Evolutionary conservation across 192 early-diverging fungal species (phyloP).

Genomic region (Coemansia sp.): DNA sequence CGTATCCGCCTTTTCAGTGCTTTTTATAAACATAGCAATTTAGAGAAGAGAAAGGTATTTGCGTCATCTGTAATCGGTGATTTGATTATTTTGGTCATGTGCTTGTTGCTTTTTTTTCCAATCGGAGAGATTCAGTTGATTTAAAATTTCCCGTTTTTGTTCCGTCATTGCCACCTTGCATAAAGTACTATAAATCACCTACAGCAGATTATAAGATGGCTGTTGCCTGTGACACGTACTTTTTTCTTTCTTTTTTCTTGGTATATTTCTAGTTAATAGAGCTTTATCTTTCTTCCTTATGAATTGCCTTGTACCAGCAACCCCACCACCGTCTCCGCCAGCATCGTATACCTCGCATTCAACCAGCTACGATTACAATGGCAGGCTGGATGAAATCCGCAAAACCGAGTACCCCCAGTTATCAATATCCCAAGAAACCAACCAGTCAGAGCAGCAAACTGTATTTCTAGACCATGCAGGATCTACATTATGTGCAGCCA

Average conservation of each 20-base stretch:
- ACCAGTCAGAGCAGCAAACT: constrained; percentile 33
- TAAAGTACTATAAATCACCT: too few species aligned
- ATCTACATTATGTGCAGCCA: constrained; percentile 56
- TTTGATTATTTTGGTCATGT: too few species aligned
- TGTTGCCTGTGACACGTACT: too few species aligned
- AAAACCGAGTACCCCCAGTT: constrained; percentile 60
- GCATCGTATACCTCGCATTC: neutral
- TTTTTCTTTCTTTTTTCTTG: too few species aligned
- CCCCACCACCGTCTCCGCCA: constrained; percentile 10
- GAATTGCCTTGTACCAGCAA: neutral
- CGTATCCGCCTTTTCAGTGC: neutral
- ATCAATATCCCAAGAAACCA: constrained; percentile 10
- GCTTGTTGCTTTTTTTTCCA: too few species aligned
- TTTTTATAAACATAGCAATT: constrained; percentile 3
- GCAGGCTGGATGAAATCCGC: constrained; percentile 51
- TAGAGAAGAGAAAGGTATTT: neutral
- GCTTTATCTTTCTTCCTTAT: neutral
- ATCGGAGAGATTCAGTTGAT: neutral
- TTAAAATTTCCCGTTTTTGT: neutral
- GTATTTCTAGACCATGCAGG: constrained; percentile 68
- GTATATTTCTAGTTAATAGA: neutral
- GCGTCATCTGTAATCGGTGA: constrained; percentile 3
- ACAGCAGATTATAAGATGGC: too few species aligned
- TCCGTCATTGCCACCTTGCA: constrained; percentile 1
- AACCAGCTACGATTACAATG: constrained; percentile 36